A percentile compares a stretch with the other conserved stretches of the same genome.
Conservation (phyloP, 2,329 filamentous ascomycete species). For the Davidsoniella virescens region DNA sequence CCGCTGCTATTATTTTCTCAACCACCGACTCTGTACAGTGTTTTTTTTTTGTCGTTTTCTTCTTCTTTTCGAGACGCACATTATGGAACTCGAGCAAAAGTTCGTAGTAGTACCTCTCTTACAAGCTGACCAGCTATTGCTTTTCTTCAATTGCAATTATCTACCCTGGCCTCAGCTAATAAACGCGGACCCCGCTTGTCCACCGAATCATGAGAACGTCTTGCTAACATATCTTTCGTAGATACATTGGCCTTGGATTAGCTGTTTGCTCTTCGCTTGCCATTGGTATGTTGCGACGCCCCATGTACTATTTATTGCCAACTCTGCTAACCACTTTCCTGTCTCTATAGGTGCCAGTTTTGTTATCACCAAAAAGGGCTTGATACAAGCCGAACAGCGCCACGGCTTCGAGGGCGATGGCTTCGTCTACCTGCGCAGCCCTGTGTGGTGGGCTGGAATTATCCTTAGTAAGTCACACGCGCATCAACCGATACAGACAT, state of each 20-base stretch:
- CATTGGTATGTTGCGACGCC: conserved; percentile 42
- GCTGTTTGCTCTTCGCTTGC: conserved; percentile 60
- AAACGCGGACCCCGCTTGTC: background rate
- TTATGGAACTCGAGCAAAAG: conserved; percentile 13
- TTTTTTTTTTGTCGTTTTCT: background rate
- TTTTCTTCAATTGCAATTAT: background rate
- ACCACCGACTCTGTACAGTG: background rate
- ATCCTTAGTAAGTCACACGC: conserved; percentile 50
- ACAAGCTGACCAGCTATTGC: background rate
- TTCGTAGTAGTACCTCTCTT: background rate
- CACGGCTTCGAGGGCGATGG: conserved; percentile 97
- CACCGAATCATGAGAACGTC: background rate
- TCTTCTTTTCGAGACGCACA: background rate
- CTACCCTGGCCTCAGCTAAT: background rate
- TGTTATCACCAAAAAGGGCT: conserved; percentile 97
- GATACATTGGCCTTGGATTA: conserved; percentile 61
- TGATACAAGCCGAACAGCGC: conserved; percentile 76
- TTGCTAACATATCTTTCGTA: conserved; percentile 20
- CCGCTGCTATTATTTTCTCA: background rate
- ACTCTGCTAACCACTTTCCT: conserved; percentile 1
- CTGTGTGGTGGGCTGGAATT: conserved; percentile 96
- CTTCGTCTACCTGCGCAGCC: conserved; percentile 82
- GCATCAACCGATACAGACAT: background rate
- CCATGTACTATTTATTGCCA: conserved; percentile 15
- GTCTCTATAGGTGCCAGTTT: conserved; percentile 67